phyloP scores from a whole-genome alignment of 192 early-diverging fungal species.

The Coemansia sp. region DNA sequence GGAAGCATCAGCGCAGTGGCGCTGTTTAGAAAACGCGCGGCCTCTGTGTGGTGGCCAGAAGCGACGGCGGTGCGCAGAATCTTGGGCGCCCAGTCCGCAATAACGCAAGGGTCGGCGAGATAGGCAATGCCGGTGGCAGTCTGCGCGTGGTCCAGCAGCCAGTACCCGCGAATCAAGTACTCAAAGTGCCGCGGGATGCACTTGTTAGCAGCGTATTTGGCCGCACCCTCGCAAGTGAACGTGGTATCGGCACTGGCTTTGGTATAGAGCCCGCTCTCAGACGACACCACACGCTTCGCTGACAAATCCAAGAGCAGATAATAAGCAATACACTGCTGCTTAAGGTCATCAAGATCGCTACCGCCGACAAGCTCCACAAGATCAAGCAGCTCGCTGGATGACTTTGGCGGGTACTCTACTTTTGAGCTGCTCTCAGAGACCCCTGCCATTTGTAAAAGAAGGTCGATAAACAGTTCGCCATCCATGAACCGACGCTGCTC shows the following conservation, averaged over 20 bases:
- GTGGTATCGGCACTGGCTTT: conserved; percentile 10
- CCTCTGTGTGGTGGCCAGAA: conserved; percentile 10
- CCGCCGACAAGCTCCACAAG: conserved; percentile 12
- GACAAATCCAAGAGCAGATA: conserved; percentile 33
- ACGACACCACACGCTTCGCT: conserved; percentile 1
- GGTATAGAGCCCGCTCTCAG: conserved; percentile 5
- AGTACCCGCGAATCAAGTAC: conserved; percentile 45
- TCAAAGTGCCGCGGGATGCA: conserved; percentile 42
- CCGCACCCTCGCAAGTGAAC: conserved; percentile 2
- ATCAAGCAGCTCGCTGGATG: conserved; percentile 10
- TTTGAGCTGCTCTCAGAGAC: background rate
- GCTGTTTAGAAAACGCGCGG: conserved; percentile 31
- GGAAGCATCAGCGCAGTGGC: conserved; percentile 31
- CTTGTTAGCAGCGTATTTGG: conserved; percentile 17
- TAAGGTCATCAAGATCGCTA: conserved; percentile 39
- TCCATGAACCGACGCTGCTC: conserved; percentile 39
- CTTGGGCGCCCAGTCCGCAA: conserved; percentile 44
- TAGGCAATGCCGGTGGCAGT: conserved; percentile 18
- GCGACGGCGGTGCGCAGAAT: conserved; percentile 27
- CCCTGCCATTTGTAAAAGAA: conserved; percentile 33
- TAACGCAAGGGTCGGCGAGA: conserved; percentile 42
- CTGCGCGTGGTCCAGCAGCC: conserved; percentile 51
- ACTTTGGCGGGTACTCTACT: conserved; percentile 30
- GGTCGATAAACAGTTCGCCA: conserved; percentile 45
- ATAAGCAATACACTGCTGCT: conserved; percentile 42